A percentile compares a stretch with the other conserved stretches of the same genome.
phyloP scores from a whole-genome alignment of 2,329 filamentous ascomycete genomes.

The Pseudogymnoascus sp. region DNA sequence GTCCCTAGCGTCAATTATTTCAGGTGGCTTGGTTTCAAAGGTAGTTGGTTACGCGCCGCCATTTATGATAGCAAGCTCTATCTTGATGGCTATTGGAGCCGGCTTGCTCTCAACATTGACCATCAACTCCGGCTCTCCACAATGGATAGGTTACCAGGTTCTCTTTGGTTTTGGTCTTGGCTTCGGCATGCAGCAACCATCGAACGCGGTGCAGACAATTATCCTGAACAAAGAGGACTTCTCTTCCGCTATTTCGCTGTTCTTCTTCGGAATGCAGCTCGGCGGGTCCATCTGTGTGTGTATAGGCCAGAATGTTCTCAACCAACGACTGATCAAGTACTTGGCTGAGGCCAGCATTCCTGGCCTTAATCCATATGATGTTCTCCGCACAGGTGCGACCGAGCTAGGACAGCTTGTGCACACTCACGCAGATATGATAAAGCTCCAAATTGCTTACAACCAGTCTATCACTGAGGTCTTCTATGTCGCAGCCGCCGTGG shows the following conservation, averaged over 20 bases:
- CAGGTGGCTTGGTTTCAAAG: constrained; percentile 27
- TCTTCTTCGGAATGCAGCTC: constrained; percentile 55
- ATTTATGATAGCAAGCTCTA: constrained; percentile 18
- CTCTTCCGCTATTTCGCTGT: constrained; percentile 43
- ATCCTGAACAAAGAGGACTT: constrained; percentile 40
- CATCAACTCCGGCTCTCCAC: constrained; percentile 24
- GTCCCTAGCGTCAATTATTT: constrained; percentile 23
- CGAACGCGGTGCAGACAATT: constrained; percentile 39
- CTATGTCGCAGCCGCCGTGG: no score
- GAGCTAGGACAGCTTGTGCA: no score
- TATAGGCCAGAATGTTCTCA: constrained; percentile 57
- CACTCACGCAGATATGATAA: no score
- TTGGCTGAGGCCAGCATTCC: no score
- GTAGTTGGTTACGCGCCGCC: constrained; percentile 23
- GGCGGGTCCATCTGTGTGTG: constrained; percentile 59
- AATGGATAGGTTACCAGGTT: constrained; percentile 29
- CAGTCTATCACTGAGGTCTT: no score
- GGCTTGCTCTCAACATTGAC: constrained; percentile 33
- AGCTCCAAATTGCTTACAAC: no score
- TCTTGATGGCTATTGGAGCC: constrained; percentile 29
- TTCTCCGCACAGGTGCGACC: no score
- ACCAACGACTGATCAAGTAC: no score
- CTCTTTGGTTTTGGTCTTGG: constrained; percentile 10
- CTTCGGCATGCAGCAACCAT: constrained; percentile 18
- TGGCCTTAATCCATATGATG: no score